A percentile compares a stretch with the other conserved stretches of the same genome.
Evolutionary conservation across 331 rosid genomes (phyloP).

Genomic region (Quercus tomentella): DNA sequence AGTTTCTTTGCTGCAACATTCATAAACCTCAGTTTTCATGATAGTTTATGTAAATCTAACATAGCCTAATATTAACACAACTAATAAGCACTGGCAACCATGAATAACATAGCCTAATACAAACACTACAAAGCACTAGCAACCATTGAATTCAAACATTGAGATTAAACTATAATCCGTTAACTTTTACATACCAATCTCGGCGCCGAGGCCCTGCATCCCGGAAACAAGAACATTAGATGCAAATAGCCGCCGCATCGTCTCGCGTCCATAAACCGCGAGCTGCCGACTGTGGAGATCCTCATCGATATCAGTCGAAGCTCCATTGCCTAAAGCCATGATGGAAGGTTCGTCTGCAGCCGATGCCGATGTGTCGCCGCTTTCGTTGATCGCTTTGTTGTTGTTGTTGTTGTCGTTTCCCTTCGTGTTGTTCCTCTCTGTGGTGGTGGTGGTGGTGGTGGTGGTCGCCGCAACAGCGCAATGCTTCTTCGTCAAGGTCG

Average conservation of each 20-base stretch:
- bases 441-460: not conserved
- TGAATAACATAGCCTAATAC: not conserved
- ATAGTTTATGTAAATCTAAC: not conserved
- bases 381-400: not conserved
- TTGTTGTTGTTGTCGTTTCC: not conserved
- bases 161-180: too few species aligned
- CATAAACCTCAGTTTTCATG: not conserved
- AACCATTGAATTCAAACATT: too few species aligned
- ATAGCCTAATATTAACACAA: not conserved
- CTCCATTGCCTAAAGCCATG: conserved; percentile 66
- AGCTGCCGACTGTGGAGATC: conserved; percentile 97
- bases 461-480: conserved; percentile 10
- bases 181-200: conserved; percentile 52
- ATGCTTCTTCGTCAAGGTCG: conserved; percentile 19
- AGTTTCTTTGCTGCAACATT: conserved; percentile 48
- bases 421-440: not conserved
- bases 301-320: conserved; percentile 71
- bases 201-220: conserved; percentile 93
- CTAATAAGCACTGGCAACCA: too few species aligned
- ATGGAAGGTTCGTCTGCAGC: not conserved
- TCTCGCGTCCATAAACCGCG: conserved; percentile 95
- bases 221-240: conserved; percentile 81
- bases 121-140: not conserved
- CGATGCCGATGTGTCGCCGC: too few species aligned
- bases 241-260: conserved; percentile 83